phyloP scores from a whole-genome alignment of 2,329 filamentous ascomycete species.

The Ophiostoma sp. region DNA sequence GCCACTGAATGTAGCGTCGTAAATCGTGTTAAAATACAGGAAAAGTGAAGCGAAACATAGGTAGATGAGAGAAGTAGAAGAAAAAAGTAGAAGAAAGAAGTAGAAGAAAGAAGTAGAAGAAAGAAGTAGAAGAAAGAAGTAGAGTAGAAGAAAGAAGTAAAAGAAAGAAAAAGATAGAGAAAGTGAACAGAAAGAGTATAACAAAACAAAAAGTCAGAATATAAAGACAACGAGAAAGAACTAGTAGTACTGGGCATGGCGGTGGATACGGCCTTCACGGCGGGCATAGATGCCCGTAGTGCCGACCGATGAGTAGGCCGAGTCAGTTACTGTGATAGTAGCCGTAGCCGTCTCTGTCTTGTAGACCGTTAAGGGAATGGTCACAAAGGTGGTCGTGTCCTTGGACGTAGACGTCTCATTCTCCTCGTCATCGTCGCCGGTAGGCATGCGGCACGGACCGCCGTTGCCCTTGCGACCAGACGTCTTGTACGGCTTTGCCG shows the following conservation, averaged over 20 bases:
- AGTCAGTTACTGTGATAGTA: not conserved
- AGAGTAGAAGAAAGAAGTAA: not conserved
- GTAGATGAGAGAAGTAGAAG: not conserved
- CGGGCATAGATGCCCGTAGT: not conserved
- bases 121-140: not conserved
- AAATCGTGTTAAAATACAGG: not conserved
- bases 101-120: not conserved
- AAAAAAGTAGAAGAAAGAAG: not conserved
- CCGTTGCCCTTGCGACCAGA: slow-evolving; percentile 5
- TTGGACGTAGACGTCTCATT: not conserved
- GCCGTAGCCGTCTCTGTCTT: not conserved
- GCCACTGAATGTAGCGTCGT: not conserved
- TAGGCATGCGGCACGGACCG: not conserved
- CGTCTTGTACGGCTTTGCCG: not conserved
- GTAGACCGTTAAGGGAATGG: not conserved
- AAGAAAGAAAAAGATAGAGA: not conserved
- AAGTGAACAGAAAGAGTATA: not conserved
- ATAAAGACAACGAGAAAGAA: not conserved
- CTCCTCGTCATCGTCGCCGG: not conserved
- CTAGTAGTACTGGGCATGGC: not conserved
- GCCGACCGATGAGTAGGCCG: not conserved
- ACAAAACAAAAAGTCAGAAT: not conserved
- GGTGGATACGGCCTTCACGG: not conserved
- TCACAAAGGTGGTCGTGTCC: not conserved
- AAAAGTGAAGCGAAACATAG: not conserved